Evolutionary conservation across 768 basidiomycete genomes (phyloP), one percentile per base, ranked within the genome.

Genomic region (Strobilomyces dryophilus): DNA sequence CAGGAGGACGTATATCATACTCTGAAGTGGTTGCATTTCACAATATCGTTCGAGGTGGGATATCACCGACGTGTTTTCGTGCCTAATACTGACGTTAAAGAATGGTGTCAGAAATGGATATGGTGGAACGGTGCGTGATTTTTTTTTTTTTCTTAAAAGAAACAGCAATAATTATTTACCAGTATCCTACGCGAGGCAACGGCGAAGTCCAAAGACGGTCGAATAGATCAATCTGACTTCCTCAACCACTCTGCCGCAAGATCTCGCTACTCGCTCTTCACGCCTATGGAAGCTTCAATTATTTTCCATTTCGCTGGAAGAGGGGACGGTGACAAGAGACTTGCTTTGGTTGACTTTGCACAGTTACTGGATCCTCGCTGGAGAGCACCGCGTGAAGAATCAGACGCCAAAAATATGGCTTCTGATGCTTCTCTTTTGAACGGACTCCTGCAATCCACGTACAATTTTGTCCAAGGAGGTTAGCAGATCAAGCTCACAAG

Each of bases 261-360:
- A 60, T 92, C 95, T 60, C 88, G 95, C 35, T 98, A 98, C 70
- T 89, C 92, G 36, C 80, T 95, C 48, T 98, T 98, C 71, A 95
- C 93, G 1, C 95, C 95, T 5, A 95, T 98, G 91, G 95, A 98
- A 70, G 92, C 89, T n/a, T 83, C 88, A 49, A 97, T 98, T 64
- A 85, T 99, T 63, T 99, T 98, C 75, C 95, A 99, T 70, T 98
- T 98, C 73, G 94, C 94, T 26, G 86, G 90, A 12, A 82, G 93
- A 44, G 95, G 94, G 14, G 74, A 77, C 42, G 73, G 76, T 4
- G 74, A 75, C 44, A 82, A 85, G 62, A 81, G 93, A 20, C 79
- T 99, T 47, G 82, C 92, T 10, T 71, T 95, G 36, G 71, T 90
- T 41, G 97, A 99, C 69, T 99, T 99, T 70, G 92, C 86, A 18